Base-by-base conservation (phyloP, 768 basidiomycete species). In the Psilocybe subaeruginosa region DNA sequence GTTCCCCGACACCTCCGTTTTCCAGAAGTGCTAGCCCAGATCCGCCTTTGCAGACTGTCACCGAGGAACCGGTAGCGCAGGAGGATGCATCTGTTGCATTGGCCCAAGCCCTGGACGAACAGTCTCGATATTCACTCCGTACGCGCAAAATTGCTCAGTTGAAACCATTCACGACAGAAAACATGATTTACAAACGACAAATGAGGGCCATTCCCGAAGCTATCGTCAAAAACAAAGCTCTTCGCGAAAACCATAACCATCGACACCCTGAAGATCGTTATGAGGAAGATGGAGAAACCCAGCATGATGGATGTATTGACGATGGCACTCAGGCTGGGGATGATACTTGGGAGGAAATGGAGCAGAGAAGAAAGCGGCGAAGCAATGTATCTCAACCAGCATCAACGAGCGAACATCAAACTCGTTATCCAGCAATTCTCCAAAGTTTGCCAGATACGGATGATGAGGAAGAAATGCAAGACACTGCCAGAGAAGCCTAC, bases 151-250 rank as follows among this genome's bases (percentile, higher is more conserved):
- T 79, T 39, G 76, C 80, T 17, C 91, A 92, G 67, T 61, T 86
- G 14, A 79, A 83, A 11, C 91, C 91, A 1, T 92, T 87, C 65
- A 78, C 77, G 9, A 79, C 80, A 35, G 90, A 92, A 60, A 75
- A 82, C 54, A 45, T 75, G 9, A 43, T 72, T 39, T 92, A 92
- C 69, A 80, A 83, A 58, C 70, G 72, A 12, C 78, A 80, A 54
- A 72, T 92, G 63, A 77, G 77, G 31, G 64, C 69, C 0, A 82
- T 80, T 62, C 90, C 89, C 2, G 91, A 92, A 19, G 91, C 91
- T 1, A 84, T 92, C 46, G 79, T 92, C 48, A 85, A 82, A 58
- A 58, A 79, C 27, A 72, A 68, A 50, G 79, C 78, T 67, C 76
- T 78, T 31, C 68, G 17, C 4, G 41, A 45, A 17, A 3, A 51